phyloP scores from a whole-genome alignment of 148 eudicot species.

The Rhododendron molle region DNA sequence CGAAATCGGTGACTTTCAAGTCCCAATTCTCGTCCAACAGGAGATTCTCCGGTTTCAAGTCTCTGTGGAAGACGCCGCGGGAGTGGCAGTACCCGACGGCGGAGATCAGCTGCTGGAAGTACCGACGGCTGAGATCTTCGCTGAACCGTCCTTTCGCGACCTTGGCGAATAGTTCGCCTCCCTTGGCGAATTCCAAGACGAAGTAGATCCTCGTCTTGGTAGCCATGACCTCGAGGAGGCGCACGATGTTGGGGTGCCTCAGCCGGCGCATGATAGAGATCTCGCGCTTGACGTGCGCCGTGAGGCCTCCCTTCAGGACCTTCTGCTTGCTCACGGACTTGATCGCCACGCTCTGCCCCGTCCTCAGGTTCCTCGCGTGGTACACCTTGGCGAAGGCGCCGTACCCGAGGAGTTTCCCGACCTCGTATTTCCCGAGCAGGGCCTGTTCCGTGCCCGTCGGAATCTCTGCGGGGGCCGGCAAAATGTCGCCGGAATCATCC shows the following conservation, averaged over 20 bases:
- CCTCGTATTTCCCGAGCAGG: constrained; percentile 51
- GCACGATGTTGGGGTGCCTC: constrained; percentile 56
- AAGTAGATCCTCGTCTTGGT: constrained; percentile 55
- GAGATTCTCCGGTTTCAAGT: constrained; percentile 69
- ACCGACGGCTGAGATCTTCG: constrained; percentile 66
- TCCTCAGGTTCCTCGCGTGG: constrained; percentile 41
- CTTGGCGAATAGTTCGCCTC: constrained; percentile 68
- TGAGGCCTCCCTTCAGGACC: constrained; percentile 28
- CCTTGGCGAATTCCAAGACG: constrained; percentile 66
- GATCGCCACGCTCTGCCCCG: constrained; percentile 62
- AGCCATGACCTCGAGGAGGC: constrained; percentile 57
- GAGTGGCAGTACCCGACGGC: constrained; percentile 64
- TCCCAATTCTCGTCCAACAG: constrained; percentile 63
- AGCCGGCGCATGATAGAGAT: constrained; percentile 57
- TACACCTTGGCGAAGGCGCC: constrained; percentile 78
- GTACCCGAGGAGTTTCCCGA: constrained; percentile 55
- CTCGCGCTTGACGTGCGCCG: constrained; percentile 45
- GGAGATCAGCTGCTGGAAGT: constrained; percentile 64
- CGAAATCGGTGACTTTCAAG: constrained; percentile 62
- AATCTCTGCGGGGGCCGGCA: background rate
- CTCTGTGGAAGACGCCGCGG: constrained; percentile 66
- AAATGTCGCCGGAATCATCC: background rate
- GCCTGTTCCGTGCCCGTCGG: background rate
- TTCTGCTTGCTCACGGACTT: constrained; percentile 48
- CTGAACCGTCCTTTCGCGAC: constrained; percentile 57